Base-by-base conservation (phyloP, 768 basidiomycete genomes). In the Hydnomerulius pinastri region DNA sequence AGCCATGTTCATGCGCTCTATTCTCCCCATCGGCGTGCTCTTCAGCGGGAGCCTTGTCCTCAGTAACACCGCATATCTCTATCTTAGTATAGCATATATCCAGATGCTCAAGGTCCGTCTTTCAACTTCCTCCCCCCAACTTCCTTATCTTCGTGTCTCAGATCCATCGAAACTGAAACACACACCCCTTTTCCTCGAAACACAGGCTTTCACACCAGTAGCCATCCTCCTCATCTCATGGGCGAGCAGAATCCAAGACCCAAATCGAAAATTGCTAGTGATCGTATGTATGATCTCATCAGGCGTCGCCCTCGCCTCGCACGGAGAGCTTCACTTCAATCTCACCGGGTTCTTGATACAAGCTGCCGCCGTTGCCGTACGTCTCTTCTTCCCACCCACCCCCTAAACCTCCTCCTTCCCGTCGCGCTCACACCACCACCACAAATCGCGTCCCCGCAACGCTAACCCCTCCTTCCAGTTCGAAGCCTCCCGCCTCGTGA, bases 191-290 rank as follows among this genome's bases (percentile, higher is more conserved):
- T n/a, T n/a, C 25, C 25, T 17, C 36, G n/a, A 33, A 21, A 27
- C 50, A 32, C 61, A 95, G 90, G 95, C 95, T 2, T 98, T 97
- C 72, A 86, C 77, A 0, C 89, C 91, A 2, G 91, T 93, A 18
- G 89, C 91, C 0, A 92, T 95, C 58, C 80, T 98, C 40, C 81
- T 96, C 51, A 96, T 99, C 68, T 95, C 94, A 1, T 97, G 95
- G 85, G 72, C 81, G 2, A 88, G 87, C 77, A 86, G 87, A 50
- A 86, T 95, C 47, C 86, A 92, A 61, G 91, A 96, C 42, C 93
- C 92, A 1, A 92, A 82, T 68, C 80, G 80, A 57, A 87, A 84
- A 56, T 80, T 97, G 12, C 82, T 82, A 2, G 53, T 87, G 49
- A 96, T 98, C 56, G 90, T 98, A 4, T 68, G 84, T 64, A 89